These are phyloP conservation scores for Alternaria incomplexa DNA, from an alignment of 2,329 filamentous ascomycete genomes.

Conservation along the genomic window DNA sequence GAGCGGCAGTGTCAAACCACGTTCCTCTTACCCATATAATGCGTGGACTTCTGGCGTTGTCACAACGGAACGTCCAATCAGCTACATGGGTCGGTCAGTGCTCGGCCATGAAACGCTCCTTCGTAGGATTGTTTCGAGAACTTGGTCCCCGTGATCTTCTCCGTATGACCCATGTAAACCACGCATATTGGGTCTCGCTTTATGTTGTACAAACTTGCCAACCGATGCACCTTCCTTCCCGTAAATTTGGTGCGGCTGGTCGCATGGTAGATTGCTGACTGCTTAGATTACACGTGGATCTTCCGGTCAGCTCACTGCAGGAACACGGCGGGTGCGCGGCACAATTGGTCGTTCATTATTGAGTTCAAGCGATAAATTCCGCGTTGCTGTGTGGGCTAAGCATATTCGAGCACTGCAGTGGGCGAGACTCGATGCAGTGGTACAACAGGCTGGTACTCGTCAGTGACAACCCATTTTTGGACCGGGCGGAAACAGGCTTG, in stretches of 20 bases:
- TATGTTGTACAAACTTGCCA: background rate
- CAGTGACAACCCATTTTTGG: slow-evolving; percentile 1
- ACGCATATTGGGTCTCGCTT: background rate
- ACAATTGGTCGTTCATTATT: slow-evolving; percentile 9
- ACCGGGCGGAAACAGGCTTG: slow-evolving; percentile 1
- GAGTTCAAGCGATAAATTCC: background rate
- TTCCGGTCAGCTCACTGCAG: slow-evolving; percentile 2
- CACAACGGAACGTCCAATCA: background rate
- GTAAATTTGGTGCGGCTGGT: background rate
- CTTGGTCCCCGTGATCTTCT: background rate
- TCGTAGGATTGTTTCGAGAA: background rate
- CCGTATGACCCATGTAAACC: slow-evolving; percentile 5
- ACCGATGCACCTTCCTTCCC: slow-evolving; percentile 1
- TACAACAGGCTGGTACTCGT: background rate
- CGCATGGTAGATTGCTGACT: slow-evolving; percentile 7
- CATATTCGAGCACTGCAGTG: slow-evolving; percentile 14
- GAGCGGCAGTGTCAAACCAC: background rate
- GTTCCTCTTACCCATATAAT: background rate
- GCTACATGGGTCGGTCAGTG: background rate
- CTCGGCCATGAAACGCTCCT: background rate
- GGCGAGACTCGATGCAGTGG: background rate
- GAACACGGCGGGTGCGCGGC: background rate
- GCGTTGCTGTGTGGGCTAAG: slow-evolving; percentile 8
- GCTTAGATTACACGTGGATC: slow-evolving; percentile 2
- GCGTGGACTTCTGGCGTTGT: background rate